Evolutionary conservation across 2,329 filamentous ascomycete genomes (phyloP), one percentile per base, ranked within the genome.

Genomic region (Daldinia eschscholtzii): DNA sequence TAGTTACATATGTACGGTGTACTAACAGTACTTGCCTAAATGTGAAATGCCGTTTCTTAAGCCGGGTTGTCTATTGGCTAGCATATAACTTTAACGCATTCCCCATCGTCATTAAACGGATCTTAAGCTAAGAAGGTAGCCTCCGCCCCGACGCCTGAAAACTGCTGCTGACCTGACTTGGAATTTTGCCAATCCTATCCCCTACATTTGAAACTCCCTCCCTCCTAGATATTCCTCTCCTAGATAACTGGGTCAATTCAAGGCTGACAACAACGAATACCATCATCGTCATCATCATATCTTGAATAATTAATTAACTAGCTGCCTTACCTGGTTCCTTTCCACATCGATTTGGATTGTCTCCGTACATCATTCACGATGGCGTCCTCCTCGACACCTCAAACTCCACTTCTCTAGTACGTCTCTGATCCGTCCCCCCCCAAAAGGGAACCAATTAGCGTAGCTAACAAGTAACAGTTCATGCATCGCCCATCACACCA

Each of bases 401-500:
- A 87, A 70, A 92, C 89, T 74, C 91, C 89, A 64, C 85, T 93
- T 70, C 89, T 93, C 78, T 93, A 93, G 91, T 93, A 84, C 77
- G 89, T 82, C 62, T 35, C 57, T 52, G 30, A 44, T 59, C 70
- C 53, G 69, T 71, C 62, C 64, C 64, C 52, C 20, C 62, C 57
- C 56, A 35, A 41, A 60, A 41, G 35, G 52, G 35, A 9, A 9
- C 53, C 52, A 60, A 59, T 57, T 46, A 37, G 23, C 23, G 23
- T 64, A 39, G 23, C 68, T 67, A 46, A 64, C 64, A 73, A 64
- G 69, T 64, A 60, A 60, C 76, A 97, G 94, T 83, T 91, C 93
- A 74, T 98, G 96, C 84, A 96, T 99, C 81, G 94, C 96, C 57
- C 91, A 98, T 83, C 91, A 96, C 78, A 93, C 89, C 62, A 98